Conservation (phyloP, 139 green algal species). For the Chlamydomonas incerta region DNA sequence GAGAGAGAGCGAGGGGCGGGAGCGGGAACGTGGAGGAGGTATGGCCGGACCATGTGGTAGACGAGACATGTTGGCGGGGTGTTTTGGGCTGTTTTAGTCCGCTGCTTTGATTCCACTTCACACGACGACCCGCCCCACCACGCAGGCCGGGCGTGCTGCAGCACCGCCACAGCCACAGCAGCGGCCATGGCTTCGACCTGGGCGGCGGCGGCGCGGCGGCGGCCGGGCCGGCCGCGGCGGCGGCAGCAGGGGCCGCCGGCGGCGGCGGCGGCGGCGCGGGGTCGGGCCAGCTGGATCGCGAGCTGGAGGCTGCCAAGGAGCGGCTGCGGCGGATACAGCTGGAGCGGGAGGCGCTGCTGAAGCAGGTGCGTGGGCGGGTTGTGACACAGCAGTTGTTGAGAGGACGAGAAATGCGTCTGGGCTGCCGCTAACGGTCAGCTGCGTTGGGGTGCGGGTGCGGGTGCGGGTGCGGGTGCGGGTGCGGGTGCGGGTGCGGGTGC, state of each 20-base stretch:
- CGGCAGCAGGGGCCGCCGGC: not conserved
- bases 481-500: too few species aligned
- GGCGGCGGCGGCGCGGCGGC: not conserved
- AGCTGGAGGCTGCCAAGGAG: slow-evolving; percentile 52
- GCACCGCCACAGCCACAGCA: slow-evolving; percentile 33
- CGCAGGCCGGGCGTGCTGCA: not conserved
- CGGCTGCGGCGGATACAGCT: slow-evolving; percentile 46
- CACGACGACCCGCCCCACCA: too few species aligned
- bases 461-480: too few species aligned
- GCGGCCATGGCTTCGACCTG: not conserved
- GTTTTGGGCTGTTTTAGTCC: too few species aligned
- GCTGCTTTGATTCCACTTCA: too few species aligned
- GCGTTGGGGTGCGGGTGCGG: too few species aligned
- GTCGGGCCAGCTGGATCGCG: slow-evolving; percentile 32
- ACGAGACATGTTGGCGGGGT: too few species aligned
- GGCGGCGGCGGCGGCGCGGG: not conserved
- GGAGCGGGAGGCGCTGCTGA: slow-evolving; percentile 50
- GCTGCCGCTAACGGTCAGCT: too few species aligned
- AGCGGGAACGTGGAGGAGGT: too few species aligned
- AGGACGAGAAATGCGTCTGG: not conserved
- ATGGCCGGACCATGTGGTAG: too few species aligned
- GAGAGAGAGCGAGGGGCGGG: too few species aligned
- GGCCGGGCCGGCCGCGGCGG: not conserved
- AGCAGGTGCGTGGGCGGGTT: slow-evolving; percentile 17
- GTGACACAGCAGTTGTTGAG: too few species aligned